These are phyloP conservation scores for Ustilago trichophora DNA, from an alignment of 1,284 basidiomycete species.

Conservation along the genomic window DNA sequence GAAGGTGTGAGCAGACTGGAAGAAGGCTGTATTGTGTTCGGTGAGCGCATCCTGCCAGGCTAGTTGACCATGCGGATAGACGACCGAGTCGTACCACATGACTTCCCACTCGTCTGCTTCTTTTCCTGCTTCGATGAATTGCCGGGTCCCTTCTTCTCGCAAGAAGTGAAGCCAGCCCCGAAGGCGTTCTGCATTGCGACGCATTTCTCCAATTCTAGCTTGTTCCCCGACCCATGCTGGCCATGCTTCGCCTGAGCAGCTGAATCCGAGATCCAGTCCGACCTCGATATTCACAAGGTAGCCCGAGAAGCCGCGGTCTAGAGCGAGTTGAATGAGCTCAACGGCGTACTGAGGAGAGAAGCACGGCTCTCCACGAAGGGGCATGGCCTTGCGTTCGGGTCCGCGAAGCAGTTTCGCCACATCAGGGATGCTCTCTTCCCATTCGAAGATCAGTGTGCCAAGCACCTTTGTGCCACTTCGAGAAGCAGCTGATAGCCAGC, in stretches of 20 bases:
- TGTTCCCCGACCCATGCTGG: slow-evolving; percentile 22
- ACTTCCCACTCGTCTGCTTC: slow-evolving; percentile 64
- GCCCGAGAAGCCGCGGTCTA: slow-evolving; percentile 80
- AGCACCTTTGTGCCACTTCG: slow-evolving; percentile 73
- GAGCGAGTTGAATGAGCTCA: slow-evolving; percentile 76
- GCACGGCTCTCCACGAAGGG: slow-evolving; percentile 12
- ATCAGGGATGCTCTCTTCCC: slow-evolving; percentile 72
- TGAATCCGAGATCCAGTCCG: slow-evolving; percentile 70
- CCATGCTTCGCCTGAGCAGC: slow-evolving; percentile 19
- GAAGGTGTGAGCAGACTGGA: slow-evolving; percentile 75
- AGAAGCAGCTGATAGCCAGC: slow-evolving; percentile 80
- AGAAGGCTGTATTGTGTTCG: slow-evolving; percentile 77
- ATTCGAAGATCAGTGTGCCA: slow-evolving; percentile 75
- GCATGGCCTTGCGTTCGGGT: slow-evolving; percentile 66
- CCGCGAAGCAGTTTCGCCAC: slow-evolving; percentile 75
- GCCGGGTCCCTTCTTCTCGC: slow-evolving; percentile 71
- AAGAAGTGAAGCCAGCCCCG: slow-evolving; percentile 78
- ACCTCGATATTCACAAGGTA: slow-evolving; percentile 83
- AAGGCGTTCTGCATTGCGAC: slow-evolving; percentile 73
- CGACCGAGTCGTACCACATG: slow-evolving; percentile 81
- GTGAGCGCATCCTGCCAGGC: slow-evolving; percentile 81
- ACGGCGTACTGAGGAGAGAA: slow-evolving; percentile 78
- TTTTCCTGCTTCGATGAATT: slow-evolving; percentile 75
- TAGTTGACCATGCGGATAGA: slow-evolving; percentile 72
- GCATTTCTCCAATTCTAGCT: slow-evolving; percentile 28